phyloP scores from a whole-genome alignment of 306 rosid genomes.

The Ochetophila trinervis region DNA sequence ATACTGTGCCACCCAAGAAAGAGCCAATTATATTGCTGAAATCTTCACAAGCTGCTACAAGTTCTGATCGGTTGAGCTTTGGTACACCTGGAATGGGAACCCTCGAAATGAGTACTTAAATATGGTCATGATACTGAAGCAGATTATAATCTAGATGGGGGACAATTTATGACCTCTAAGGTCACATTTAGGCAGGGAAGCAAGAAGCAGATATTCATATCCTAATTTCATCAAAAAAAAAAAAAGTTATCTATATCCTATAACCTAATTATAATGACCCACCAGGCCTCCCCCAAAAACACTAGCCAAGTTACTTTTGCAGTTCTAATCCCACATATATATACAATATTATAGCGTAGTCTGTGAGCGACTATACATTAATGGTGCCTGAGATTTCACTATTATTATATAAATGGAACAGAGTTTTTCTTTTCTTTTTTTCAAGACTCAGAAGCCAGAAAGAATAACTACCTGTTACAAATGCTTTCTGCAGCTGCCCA shows the following conservation, averaged over 20 bases:
- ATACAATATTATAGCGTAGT: too few species aligned
- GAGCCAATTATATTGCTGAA: conserved; percentile 86
- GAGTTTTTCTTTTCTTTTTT: too few species aligned
- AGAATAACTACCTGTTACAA: conserved; percentile 62
- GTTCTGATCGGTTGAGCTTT: conserved; percentile 67
- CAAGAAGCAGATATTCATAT: too few species aligned
- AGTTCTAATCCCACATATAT: too few species aligned
- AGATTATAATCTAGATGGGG: neutral
- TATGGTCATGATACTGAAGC: neutral
- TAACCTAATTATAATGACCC: too few species aligned
- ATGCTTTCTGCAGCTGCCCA: conserved; percentile 93
- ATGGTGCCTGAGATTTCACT: neutral
- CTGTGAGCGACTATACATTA: too few species aligned
- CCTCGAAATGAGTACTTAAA: conserved; percentile 8
- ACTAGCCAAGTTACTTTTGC: too few species aligned
- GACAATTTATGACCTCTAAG: neutral
- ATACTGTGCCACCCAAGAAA: conserved; percentile 52
- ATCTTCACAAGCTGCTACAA: conserved; percentile 87
- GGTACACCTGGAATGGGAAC: conserved; percentile 66
- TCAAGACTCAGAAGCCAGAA: neutral
- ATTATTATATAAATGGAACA: too few species aligned
- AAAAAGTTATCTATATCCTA: too few species aligned
- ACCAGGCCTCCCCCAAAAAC: too few species aligned
- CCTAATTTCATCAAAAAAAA: too few species aligned
- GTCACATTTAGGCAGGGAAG: neutral